Evolutionary conservation across 2,329 filamentous ascomycete species (phyloP), one percentile per base, ranked within the genome.

Genomic region (Hypoxylon sp.): DNA sequence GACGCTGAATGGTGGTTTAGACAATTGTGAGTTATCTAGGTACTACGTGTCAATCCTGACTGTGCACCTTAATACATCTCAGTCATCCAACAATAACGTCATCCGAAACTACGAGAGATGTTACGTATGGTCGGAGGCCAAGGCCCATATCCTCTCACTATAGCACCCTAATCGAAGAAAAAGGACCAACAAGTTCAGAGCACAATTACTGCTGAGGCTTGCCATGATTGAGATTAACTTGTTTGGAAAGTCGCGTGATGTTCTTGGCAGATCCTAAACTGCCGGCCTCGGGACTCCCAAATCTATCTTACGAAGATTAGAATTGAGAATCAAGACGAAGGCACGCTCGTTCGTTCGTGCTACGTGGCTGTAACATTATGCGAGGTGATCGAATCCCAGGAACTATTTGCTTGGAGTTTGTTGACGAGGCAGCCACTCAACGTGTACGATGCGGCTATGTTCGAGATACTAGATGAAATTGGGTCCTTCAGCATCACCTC

Each of bases 291-390:
- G 5, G 23, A 21, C 34, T 23, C 13, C 21, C 19, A 23, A 23
- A 28, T 23, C 17, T 32, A 45, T 43, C 56, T 21, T 43, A n/a
- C 28, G 23, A 41, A 7, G 11, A 5, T 19, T 45, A 11, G 7
- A 34, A 50, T 3, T 51, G 28, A 7, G 52, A 38, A 57, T 19
- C 21, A 14, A 51, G 38, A 25, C 14, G 30, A 45, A n/a, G 19
- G 32, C 32, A 36, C 11, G 17, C 38, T 28, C 17, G 41, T 48
- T 60, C 50, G 36, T 49, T 32, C 55, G 43, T 48, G 57, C 57
- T 62, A 59, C 62, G 65, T 62, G 65, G 62, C 61, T 65, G 58
- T 23, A 59, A 65, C 65, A 60, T 63, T 23, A 53, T 53, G 46
- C 56, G 45, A 63, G 45, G 46, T 51, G 51, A 60, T 58, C 36